Conservation (phyloP, 169 alveolate genomes). For the Babesia bigemina region DNA sequence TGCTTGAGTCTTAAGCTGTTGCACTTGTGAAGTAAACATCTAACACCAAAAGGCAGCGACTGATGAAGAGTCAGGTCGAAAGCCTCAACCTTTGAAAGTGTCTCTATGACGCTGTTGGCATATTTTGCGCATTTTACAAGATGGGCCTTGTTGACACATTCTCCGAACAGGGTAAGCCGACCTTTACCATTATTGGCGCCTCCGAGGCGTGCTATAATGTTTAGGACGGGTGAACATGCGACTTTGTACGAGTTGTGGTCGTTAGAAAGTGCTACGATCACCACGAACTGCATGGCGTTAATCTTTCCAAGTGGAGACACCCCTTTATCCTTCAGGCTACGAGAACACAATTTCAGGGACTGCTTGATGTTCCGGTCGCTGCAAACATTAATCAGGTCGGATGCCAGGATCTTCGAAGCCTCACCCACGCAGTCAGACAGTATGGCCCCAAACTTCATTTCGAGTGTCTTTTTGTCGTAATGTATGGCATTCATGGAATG, state of each 20-base stretch:
- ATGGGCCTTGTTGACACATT: slow-evolving; percentile 1
- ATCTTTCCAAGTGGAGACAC: slow-evolving; percentile 27
- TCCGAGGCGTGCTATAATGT: slow-evolving; percentile 19
- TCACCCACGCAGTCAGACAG: slow-evolving; percentile 4
- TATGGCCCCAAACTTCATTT: slow-evolving; percentile 31
- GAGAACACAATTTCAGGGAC: slow-evolving; percentile 4
- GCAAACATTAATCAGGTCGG: slow-evolving; percentile 33
- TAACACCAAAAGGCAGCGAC: slow-evolving; percentile 37
- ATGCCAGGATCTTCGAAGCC: slow-evolving; percentile 19
- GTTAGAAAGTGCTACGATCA: slow-evolving; percentile 31
- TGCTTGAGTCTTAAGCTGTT: slow-evolving; percentile 23
- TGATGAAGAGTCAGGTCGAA: slow-evolving; percentile 17
- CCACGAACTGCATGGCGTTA: slow-evolving; percentile 55
- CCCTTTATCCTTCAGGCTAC: slow-evolving; percentile 28
- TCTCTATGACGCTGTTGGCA: slow-evolving; percentile 43
- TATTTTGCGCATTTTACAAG: slow-evolving; percentile 19
- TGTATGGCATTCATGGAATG: slow-evolving; percentile 21
- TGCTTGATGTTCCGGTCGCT: slow-evolving; percentile 17
- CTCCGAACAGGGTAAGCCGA: slow-evolving; percentile 10
- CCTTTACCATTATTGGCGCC: neutral
- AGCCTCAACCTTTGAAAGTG: slow-evolving; percentile 32
- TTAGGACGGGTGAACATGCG: slow-evolving; percentile 22
- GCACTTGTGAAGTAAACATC: slow-evolving; percentile 18
- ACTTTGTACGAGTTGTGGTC: slow-evolving; percentile 44
- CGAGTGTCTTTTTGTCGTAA: slow-evolving; percentile 16